Percentiles rank a stretch among this genome's conserved stretches.
Evolutionary conservation across 2,329 filamentous ascomycete genomes (phyloP).

Genomic region (Aspergillus ochraceus): DNA sequence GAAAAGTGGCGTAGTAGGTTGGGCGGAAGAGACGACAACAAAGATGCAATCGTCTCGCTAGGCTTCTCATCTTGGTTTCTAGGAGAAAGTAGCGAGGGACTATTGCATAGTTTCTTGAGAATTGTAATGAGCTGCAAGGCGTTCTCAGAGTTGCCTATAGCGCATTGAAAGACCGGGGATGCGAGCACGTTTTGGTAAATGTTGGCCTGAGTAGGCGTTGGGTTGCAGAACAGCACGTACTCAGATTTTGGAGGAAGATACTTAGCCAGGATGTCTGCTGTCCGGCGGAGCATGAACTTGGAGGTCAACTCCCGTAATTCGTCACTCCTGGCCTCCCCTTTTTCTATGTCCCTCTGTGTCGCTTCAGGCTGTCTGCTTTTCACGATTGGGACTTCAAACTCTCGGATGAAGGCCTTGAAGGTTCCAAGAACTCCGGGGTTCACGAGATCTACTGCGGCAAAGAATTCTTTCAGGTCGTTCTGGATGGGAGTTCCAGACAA

Average conservation of each 20-base stretch:
- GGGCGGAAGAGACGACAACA: conserved; percentile 56
- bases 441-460: conserved; percentile 67
- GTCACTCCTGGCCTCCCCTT: conserved; percentile 61
- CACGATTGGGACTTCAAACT: conserved; percentile 66
- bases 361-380: conserved; percentile 65
- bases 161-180: conserved; percentile 63
- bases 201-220: conserved; percentile 59
- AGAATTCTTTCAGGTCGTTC: conserved; percentile 68
- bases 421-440: conserved; percentile 66
- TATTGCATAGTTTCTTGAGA: conserved; percentile 74
- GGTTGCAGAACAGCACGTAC: conserved; percentile 66
- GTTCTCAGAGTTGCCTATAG: conserved; percentile 62
- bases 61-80: conserved; percentile 50
- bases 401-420: conserved; percentile 61
- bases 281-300: conserved; percentile 65
- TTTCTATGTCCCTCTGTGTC: conserved; percentile 61
- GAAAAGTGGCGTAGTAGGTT: conserved; percentile 55
- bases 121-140: conserved; percentile 70
- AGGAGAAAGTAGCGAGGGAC: conserved; percentile 60
- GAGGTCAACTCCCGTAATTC: conserved; percentile 62
- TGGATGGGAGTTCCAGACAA: conserved; percentile 68
- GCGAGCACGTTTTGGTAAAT: conserved; percentile 65
- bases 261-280: conserved; percentile 64
- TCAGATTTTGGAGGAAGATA: conserved; percentile 68
- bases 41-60: conserved; percentile 47